phyloP scores from a whole-genome alignment of 2,329 filamentous ascomycete species.

The Colletotrichum theobromicola region DNA sequence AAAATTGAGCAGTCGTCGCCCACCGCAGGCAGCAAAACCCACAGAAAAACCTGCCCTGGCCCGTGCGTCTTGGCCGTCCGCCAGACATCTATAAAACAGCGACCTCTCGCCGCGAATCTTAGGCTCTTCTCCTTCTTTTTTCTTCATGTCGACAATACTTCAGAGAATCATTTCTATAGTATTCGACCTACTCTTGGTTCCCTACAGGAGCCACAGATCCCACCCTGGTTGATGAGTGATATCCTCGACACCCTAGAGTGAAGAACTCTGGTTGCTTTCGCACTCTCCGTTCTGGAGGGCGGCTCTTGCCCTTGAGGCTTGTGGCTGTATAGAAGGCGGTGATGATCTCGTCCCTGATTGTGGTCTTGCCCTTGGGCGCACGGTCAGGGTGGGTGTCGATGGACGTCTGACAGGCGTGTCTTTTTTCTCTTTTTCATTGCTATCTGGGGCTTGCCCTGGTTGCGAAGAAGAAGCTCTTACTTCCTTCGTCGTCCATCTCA shows the following conservation, averaged over 20 bases:
- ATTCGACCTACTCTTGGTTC: constrained; percentile 91
- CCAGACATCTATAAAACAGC: constrained; percentile 44
- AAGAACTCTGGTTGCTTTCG: constrained; percentile 69
- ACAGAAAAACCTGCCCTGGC: neutral
- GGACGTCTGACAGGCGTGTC: constrained; percentile 83
- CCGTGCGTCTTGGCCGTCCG: neutral
- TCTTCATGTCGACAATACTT: constrained; percentile 69
- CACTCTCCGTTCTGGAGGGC: constrained; percentile 66
- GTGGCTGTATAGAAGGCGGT: constrained; percentile 78
- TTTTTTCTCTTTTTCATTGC: constrained; percentile 63
- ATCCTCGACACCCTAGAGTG: constrained; percentile 92
- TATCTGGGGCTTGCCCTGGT: constrained; percentile 49
- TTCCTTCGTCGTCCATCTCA: too few relatives aligned
- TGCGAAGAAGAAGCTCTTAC: constrained; percentile 60
- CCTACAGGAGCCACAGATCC: constrained; percentile 91
- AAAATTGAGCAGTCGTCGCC: neutral
- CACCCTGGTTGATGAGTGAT: constrained; percentile 94
- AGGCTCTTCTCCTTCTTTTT: constrained; percentile 47
- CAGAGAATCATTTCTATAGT: constrained; percentile 99
- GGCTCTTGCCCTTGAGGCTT: constrained; percentile 35
- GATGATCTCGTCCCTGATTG: constrained; percentile 88
- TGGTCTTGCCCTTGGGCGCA: constrained; percentile 79
- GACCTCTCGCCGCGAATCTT: constrained; percentile 34
- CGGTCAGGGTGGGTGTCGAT: constrained; percentile 80
- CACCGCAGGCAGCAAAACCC: neutral